These are phyloP conservation scores for Brassica juncea DNA, from an alignment of 345 rosid genomes.

Conservation along the genomic window DNA sequence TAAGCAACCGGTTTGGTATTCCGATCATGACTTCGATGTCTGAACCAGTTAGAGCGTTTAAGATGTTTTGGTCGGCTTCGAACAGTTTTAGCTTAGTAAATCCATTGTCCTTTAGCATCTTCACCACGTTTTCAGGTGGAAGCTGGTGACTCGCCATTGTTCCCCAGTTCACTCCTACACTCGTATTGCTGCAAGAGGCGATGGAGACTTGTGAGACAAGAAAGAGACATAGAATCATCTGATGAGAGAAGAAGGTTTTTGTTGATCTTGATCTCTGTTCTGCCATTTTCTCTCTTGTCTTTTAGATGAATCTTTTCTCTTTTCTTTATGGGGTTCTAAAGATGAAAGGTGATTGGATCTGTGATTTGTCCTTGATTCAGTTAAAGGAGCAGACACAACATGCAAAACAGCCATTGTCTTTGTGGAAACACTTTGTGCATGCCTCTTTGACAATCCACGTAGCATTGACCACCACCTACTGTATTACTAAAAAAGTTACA, in stretches of 20 bases:
- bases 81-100: constrained; percentile 70
- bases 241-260: not conserved
- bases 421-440: constrained; percentile 40
- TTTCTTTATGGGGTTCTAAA: not conserved
- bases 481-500: not conserved
- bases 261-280: constrained; percentile 17
- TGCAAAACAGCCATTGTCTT: constrained; percentile 25
- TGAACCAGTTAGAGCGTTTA: constrained; percentile 60
- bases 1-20: constrained; percentile 71
- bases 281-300: constrained; percentile 22
- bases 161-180: constrained; percentile 79
- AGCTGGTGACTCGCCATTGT: constrained; percentile 69
- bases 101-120: constrained; percentile 62
- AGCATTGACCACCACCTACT: constrained; percentile 28
- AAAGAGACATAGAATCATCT: constrained; percentile 25
- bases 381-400: constrained; percentile 41
- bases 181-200: constrained; percentile 16
- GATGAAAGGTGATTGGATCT: constrained; percentile 28
- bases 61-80: constrained; percentile 67
- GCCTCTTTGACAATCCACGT: constrained; percentile 32
- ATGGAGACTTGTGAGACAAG: constrained; percentile 32
- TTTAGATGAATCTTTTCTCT: not conserved
- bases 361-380: constrained; percentile 47
- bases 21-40: constrained; percentile 83
- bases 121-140: constrained; percentile 65